Evolutionary conservation across 768 basidiomycete genomes (phyloP).

Genomic region (Neoboletus brunneissimus): DNA sequence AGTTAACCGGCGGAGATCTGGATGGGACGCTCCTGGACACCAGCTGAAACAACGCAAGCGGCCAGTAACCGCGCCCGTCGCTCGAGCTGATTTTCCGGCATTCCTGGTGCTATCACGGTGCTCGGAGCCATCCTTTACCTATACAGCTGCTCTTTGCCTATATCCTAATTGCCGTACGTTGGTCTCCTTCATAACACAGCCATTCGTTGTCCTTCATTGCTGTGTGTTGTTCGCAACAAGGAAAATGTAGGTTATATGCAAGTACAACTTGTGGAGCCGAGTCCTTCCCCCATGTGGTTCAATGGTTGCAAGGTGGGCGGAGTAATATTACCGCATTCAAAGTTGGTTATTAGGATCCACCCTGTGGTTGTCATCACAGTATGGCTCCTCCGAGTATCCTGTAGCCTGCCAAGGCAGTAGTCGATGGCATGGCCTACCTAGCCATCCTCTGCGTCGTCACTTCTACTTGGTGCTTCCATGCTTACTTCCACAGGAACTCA

Average conservation of each 20-base stretch:
- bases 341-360: slow-evolving; percentile 11
- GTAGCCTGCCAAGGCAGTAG: background rate
- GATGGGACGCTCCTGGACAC: background rate
- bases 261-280: background rate
- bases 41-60: background rate
- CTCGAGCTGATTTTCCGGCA: background rate
- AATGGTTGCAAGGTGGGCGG: background rate
- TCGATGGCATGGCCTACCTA: background rate
- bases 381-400: slow-evolving; percentile 1
- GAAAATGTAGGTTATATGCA: background rate
- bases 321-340: background rate
- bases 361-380: slow-evolving; percentile 17
- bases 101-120: background rate
- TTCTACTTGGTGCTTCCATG: slow-evolving; percentile 10
- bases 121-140: background rate
- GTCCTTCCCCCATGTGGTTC: background rate
- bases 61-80: background rate
- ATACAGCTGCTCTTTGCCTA: background rate
- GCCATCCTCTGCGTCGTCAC: slow-evolving; percentile 11
- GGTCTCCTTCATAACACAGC: background rate
- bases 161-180: background rate
- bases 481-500: slow-evolving; percentile 18
- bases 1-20: background rate
- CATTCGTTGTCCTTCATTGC: background rate
- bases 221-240: background rate